Evolutionary conservation across 148 eudicot genomes (phyloP).

Genomic region (Camellia lanceoleosa): DNA sequence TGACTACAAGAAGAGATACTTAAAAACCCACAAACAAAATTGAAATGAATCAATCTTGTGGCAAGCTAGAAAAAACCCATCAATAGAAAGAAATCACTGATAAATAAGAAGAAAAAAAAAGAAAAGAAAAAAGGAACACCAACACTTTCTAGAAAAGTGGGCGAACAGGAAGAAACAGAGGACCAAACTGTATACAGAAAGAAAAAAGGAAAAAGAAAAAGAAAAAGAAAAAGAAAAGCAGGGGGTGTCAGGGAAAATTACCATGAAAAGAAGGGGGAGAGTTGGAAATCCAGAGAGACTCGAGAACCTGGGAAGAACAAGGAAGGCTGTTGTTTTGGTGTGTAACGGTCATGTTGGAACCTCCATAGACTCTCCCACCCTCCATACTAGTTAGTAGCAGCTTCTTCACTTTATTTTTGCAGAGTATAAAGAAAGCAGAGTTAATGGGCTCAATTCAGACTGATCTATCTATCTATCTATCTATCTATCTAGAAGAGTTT

Average conservation of each 20-base stretch:
- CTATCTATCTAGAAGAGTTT: background rate
- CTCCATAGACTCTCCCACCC: constrained; percentile 17
- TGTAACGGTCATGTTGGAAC: constrained; percentile 21
- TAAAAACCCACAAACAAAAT: background rate
- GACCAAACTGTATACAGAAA: background rate
- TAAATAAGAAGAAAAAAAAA: no score
- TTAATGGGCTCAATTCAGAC: background rate
- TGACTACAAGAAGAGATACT: background rate
- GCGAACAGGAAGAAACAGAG: no score
- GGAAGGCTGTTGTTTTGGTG: constrained; percentile 30
- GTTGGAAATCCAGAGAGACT: constrained; percentile 47
- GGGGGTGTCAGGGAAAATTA: constrained; percentile 17
- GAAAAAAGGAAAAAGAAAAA: background rate
- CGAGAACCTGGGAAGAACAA: constrained; percentile 28
- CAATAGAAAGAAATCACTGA: background rate
- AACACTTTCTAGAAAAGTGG: no score
- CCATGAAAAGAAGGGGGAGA: constrained; percentile 55
- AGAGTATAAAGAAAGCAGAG: background rate
- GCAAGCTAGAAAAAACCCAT: background rate
- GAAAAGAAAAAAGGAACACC: background rate
- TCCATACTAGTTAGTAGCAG: constrained; percentile 29
- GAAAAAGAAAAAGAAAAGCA: no score
- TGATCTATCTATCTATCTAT: background rate
- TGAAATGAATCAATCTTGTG: background rate
- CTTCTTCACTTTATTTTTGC: constrained; percentile 1